Percentiles rank a stretch among this genome's conserved stretches.
These are phyloP conservation scores for Hemisphaericaspora xylanilytica DNA, from an alignment of 1,139 yeast species.

Conservation along the genomic window DNA sequence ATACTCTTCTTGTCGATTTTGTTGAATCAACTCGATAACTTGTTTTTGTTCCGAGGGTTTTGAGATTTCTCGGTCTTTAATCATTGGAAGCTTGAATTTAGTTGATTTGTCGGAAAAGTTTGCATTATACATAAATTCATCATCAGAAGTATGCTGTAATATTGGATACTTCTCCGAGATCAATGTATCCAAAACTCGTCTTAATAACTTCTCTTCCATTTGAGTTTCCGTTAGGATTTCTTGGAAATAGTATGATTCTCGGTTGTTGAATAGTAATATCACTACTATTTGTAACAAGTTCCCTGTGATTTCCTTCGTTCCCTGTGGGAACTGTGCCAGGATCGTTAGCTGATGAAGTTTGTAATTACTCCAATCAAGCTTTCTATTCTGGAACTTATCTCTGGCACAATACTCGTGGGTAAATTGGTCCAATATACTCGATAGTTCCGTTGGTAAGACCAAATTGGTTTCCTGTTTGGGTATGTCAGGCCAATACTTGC, in stretches of 20 bases:
- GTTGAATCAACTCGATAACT: constrained; percentile 9
- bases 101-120: constrained; percentile 28
- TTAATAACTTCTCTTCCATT: constrained; percentile 27
- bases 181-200: constrained; percentile 29
- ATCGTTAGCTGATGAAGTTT: constrained; percentile 36
- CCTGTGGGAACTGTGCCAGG: constrained; percentile 26
- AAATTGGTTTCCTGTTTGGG: constrained; percentile 27
- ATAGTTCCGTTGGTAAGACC: constrained; percentile 18
- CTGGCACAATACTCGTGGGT: constrained; percentile 16
- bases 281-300: constrained; percentile 41
- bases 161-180: constrained; percentile 24
- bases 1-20: constrained; percentile 30
- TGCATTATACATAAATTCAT: constrained; percentile 21
- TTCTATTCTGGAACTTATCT: constrained; percentile 19
- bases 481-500: constrained; percentile 42
- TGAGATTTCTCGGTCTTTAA: constrained; percentile 19
- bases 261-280: constrained; percentile 28
- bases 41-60: neutral
- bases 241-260: constrained; percentile 16
- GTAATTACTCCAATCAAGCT: constrained; percentile 31
- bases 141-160: constrained; percentile 17
- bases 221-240: constrained; percentile 23
- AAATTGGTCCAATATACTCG: constrained; percentile 17
- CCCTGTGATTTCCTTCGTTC: constrained; percentile 33
- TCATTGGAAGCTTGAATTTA: constrained; percentile 33